Conservation (phyloP, 305 asterid genomes). For the Fraxinus latifolia region DNA sequence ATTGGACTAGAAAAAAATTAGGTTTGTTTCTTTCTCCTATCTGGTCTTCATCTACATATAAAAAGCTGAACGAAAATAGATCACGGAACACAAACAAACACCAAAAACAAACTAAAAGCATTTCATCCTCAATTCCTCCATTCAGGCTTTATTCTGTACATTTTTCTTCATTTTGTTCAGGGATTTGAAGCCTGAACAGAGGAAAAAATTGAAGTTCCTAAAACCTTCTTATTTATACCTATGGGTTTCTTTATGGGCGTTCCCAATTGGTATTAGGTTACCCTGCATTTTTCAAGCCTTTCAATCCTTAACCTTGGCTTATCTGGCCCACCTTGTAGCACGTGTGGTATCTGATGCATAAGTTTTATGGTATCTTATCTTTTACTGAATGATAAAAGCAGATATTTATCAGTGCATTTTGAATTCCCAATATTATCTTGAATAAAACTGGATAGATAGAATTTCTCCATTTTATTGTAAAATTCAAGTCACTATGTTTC, state of each 20-base stretch:
- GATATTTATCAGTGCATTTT: neutral
- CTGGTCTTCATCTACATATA: neutral
- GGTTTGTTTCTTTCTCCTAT: neutral
- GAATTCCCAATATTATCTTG: neutral
- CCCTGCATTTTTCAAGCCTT: neutral
- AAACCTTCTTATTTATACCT: neutral
- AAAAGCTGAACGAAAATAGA: neutral
- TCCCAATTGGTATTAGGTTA: neutral
- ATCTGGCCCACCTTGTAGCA: neutral
- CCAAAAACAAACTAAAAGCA: neutral
- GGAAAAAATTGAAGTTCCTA: neutral
- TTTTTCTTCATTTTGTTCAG: neutral
- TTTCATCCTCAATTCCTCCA: neutral
- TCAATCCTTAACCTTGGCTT: neutral
- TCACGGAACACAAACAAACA: neutral
- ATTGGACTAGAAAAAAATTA: neutral
- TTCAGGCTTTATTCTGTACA: neutral
- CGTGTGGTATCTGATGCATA: neutral
- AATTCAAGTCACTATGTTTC: neutral
- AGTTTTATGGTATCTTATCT: neutral
- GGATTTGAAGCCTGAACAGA: neutral
- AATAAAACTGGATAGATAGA: neutral
- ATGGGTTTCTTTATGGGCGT: neutral
- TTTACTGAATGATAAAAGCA: neutral
- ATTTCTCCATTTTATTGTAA: neutral